phyloP scores from a whole-genome alignment of 768 basidiomycete genomes.

The Psilocybe azurescens region DNA sequence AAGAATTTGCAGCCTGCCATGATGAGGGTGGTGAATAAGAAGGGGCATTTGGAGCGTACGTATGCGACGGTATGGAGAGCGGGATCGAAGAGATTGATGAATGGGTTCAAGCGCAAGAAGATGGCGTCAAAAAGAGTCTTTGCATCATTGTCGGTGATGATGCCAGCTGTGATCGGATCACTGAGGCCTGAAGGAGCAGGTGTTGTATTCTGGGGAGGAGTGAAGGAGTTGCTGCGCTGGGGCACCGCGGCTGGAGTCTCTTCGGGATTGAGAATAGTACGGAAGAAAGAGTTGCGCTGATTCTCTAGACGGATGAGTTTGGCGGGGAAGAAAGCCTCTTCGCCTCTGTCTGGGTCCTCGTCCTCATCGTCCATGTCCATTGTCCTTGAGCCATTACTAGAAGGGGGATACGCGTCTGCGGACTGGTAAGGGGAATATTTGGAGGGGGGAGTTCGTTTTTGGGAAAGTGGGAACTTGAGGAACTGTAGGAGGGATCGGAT shows the following conservation, averaged over 20 bases:
- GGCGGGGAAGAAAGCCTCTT: conserved; percentile 73
- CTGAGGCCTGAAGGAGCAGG: conserved; percentile 45
- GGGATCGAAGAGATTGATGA: conserved; percentile 89
- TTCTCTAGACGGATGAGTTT: conserved; percentile 77
- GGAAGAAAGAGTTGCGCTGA: conserved; percentile 78
- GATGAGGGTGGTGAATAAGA: conserved; percentile 85
- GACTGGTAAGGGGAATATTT: conserved; percentile 43
- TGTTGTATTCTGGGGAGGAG: conserved; percentile 44
- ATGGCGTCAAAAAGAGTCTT: conserved; percentile 77
- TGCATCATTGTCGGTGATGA: conserved; percentile 74
- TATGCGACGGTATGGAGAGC: conserved; percentile 81
- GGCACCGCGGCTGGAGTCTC: conserved; percentile 45
- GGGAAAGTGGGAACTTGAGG: conserved; percentile 43
- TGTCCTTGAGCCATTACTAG: conserved; percentile 41
- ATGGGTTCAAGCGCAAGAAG: conserved; percentile 86
- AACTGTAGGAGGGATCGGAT: conserved; percentile 37
- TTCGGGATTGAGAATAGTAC: conserved; percentile 81
- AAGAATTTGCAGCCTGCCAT: conserved; percentile 89
- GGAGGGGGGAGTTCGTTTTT: conserved; percentile 56
- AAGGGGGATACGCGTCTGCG: conserved; percentile 39
- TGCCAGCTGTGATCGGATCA: conserved; percentile 76
- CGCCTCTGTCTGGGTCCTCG: conserved; percentile 63
- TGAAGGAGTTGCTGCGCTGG: conserved; percentile 43
- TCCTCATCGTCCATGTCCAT: conserved; percentile 70
- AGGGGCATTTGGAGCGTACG: conserved; percentile 79